A percentile compares a stretch with the other conserved stretches of the same genome.
These are phyloP conservation scores for Pestalotiopsis sp. DNA, from an alignment of 2,329 filamentous ascomycete species.

Conservation along the genomic window DNA sequence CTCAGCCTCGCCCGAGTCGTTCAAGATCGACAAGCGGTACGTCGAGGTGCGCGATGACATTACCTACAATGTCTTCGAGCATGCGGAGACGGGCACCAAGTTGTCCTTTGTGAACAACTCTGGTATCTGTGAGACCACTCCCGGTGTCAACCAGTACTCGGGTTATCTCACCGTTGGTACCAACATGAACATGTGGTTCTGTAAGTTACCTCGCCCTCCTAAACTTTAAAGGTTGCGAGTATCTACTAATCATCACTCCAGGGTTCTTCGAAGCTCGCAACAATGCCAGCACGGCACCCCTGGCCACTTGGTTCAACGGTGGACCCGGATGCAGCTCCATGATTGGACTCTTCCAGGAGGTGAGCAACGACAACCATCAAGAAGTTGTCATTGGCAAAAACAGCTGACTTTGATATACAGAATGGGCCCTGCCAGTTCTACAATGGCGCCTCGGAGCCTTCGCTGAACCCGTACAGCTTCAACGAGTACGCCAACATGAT, in stretches of 20 bases:
- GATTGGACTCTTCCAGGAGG: conserved; percentile 43
- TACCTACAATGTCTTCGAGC: conserved; percentile 47
- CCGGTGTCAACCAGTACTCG: conserved; percentile 51
- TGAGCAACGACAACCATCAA: neutral
- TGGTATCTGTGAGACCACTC: conserved; percentile 52
- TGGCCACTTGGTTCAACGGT: conserved; percentile 41
- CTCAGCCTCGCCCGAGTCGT: neutral
- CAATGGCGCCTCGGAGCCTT: conserved; percentile 36
- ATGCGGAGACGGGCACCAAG: conserved; percentile 45
- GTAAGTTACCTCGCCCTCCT: conserved; percentile 24
- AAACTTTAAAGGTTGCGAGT: neutral
- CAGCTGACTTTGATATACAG: neutral
- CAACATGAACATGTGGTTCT: conserved; percentile 47
- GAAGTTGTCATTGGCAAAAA: neutral
- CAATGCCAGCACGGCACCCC: conserved; percentile 31
- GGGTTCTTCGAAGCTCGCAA: conserved; percentile 39
- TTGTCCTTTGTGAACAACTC: conserved; percentile 54
- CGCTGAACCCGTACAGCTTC: conserved; percentile 45
- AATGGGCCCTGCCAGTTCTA: conserved; percentile 47
- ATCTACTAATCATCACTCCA: neutral
- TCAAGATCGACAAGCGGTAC: conserved; percentile 18
- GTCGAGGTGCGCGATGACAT: conserved; percentile 20
- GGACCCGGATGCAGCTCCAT: conserved; percentile 43
- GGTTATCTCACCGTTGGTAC: conserved; percentile 51
- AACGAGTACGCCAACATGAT: conserved; percentile 47